Base-by-base conservation (phyloP, 768 basidiomycete species). In the Boletus rufocinnamomeus region DNA sequence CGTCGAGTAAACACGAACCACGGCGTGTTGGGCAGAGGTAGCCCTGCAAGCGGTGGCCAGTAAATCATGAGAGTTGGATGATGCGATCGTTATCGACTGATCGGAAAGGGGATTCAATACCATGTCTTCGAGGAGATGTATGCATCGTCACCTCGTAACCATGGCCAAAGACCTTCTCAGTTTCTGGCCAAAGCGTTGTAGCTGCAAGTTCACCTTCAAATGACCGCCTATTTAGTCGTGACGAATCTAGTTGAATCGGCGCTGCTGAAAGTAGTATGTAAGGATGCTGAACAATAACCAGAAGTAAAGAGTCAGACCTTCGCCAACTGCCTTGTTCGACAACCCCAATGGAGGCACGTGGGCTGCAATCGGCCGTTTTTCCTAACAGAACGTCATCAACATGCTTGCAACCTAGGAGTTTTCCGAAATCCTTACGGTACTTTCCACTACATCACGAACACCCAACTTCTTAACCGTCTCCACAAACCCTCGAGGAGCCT, bases 101-200 rank as follows among this genome's bases (percentile, higher is more conserved):
- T 50, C 23, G 6, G 47, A 43, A 46, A 54, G 28, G 50, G 38
- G 16, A 34, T 47, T 43, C 30, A 61, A 25, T 30, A 21, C 44
- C 28, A 16, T 19, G 30, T 35, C 52, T 40, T 37, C 56, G 4
- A 48, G 35, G 34, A 45, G 23, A 53, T 2, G 27, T n/a, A 62
- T 48, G 6, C 19, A 32, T 58, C 35, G 1, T 54, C 59, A 89
- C 93, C 83, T 99, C 97, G 66, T 98, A 98, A 43, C 96, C 95
- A 72, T 98, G 97, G 6, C 96, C 97, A 71, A 97, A 99, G 1
- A 99, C 80, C 71, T 99, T 99, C 66, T 98, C 97, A 1, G 86
- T 78, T 75, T 99, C 97, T 0, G 96, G 97, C 97, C 97, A 99
- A 1, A 98, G 79, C 0, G 96, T 98, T 17, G 84, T 82, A 0